phyloP scores from a whole-genome alignment of 2,329 filamentous ascomycete species.

The Nigrograna mackinnonii region DNA sequence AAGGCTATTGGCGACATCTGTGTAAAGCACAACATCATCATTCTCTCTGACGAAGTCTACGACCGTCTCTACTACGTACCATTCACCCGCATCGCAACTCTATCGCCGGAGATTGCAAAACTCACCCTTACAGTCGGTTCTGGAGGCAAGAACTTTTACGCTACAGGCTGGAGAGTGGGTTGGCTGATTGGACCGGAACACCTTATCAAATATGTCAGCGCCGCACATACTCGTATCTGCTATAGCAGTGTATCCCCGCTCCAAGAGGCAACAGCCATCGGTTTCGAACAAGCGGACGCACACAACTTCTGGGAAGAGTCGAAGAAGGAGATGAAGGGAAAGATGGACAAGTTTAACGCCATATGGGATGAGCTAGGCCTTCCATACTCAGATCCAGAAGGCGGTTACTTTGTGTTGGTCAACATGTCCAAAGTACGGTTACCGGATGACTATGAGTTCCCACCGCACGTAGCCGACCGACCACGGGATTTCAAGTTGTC shows the following conservation, averaged over 20 bases:
- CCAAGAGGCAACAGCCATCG: slow-evolving; percentile 91
- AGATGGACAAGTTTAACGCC: slow-evolving; percentile 84
- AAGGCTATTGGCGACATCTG: slow-evolving; percentile 84
- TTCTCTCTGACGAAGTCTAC: slow-evolving; percentile 75
- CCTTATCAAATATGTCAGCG: slow-evolving; percentile 87
- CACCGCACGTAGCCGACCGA: slow-evolving; percentile 80
- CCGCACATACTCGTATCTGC: slow-evolving; percentile 94
- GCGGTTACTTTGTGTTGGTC: slow-evolving; percentile 95
- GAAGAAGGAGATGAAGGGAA: slow-evolving; percentile 84
- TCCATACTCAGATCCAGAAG: slow-evolving; percentile 86
- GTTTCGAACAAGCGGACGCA: slow-evolving; percentile 86
- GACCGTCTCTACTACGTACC: slow-evolving; percentile 94
- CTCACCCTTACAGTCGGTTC: slow-evolving; percentile 93
- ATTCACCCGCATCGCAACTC: slow-evolving; percentile 87
- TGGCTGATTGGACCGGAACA: slow-evolving; percentile 91
- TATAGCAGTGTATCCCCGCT: slow-evolving; percentile 92
- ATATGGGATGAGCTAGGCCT: slow-evolving; percentile 53
- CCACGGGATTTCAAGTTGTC: slow-evolving; percentile 92
- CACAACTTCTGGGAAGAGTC: slow-evolving; percentile 86
- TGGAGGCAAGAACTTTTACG: slow-evolving; percentile 97
- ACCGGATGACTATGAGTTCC: slow-evolving; percentile 84
- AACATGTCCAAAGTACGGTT: slow-evolving; percentile 89
- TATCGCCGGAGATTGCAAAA: slow-evolving; percentile 86
- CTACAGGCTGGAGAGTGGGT: slow-evolving; percentile 94
- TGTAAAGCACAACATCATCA: slow-evolving; percentile 91